Evolutionary conservation across 116 monocot genomes (phyloP).

Genomic region (Zostera marina): DNA sequence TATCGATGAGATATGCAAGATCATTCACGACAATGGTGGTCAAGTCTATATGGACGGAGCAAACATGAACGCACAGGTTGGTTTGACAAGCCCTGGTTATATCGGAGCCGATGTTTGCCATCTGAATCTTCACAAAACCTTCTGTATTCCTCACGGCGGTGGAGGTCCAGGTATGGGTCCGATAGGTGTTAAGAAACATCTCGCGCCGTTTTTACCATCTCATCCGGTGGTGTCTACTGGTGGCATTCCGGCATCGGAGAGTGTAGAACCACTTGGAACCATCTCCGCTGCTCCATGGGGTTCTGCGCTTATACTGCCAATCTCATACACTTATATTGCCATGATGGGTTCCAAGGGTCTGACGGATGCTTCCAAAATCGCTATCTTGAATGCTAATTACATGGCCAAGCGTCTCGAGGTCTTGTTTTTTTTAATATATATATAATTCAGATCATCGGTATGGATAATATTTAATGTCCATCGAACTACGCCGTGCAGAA

Average conservation of each 20-base stretch:
- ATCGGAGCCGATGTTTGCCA: conserved; percentile 99
- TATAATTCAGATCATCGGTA: conserved; percentile 1
- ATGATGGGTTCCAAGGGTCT: conserved; percentile 99
- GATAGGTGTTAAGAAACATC: conserved; percentile 97
- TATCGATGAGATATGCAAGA: conserved; percentile 98
- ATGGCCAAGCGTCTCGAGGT: conserved; percentile 99
- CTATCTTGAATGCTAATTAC: conserved; percentile 97
- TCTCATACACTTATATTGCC: conserved; percentile 93
- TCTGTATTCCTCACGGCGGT: conserved; percentile 99
- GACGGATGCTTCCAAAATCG: conserved; percentile 94
- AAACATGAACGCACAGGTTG: conserved; percentile 99
- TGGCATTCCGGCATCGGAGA: conserved; percentile 76
- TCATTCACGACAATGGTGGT: conserved; percentile 98
- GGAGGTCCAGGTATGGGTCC: conserved; percentile 99
- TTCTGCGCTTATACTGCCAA: conserved; percentile 91
- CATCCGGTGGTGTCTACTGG: conserved; percentile 97
- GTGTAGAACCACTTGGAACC: conserved; percentile 63
- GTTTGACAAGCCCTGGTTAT: conserved; percentile 87
- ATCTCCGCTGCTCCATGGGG: conserved; percentile 99
- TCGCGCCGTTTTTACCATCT: conserved; percentile 97
- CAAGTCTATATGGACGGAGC: conserved; percentile 99
- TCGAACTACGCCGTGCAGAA: too few species aligned
- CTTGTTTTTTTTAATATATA: background rate
- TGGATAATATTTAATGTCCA: background rate
- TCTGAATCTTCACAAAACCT: conserved; percentile 98